Conservation (phyloP, 208 protist species). For the Trypanosoma cruzi region DNA sequence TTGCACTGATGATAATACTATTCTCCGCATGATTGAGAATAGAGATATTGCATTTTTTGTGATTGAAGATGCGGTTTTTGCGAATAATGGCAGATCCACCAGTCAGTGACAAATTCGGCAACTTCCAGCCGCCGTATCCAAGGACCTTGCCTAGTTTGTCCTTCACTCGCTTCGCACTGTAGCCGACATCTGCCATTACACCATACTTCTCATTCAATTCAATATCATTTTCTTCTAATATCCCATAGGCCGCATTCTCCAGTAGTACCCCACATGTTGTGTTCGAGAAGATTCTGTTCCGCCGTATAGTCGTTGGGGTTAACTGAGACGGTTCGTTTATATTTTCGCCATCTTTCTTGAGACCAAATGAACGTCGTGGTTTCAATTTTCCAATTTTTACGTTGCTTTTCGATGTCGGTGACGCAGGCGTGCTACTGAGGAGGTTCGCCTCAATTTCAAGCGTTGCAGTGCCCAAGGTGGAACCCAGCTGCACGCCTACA, state of each 20-base stretch:
- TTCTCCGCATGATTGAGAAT: constrained; percentile 36
- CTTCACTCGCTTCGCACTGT: constrained; percentile 38
- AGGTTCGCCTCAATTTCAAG: constrained; percentile 59
- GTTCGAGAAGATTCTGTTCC: constrained; percentile 71
- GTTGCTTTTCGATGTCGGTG: not conserved
- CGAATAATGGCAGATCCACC: constrained; percentile 24
- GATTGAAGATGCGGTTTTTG: constrained; percentile 56
- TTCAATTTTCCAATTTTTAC: not conserved
- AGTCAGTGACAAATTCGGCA: not conserved
- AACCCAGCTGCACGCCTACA: constrained; percentile 79
- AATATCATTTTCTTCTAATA: constrained; percentile 75
- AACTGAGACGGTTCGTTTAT: not conserved
- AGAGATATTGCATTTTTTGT: constrained; percentile 64
- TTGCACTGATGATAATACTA: constrained; percentile 40
- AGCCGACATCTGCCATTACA: constrained; percentile 56
- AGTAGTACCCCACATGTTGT: constrained; percentile 69
- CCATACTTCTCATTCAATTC: constrained; percentile 71
- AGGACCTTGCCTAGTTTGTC: constrained; percentile 25
- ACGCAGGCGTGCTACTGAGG: constrained; percentile 8
- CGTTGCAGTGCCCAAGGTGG: constrained; percentile 38
- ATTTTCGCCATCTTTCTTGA: not conserved
- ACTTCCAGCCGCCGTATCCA: not conserved
- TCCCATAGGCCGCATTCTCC: constrained; percentile 40
- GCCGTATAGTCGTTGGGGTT: constrained; percentile 20
- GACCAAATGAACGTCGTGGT: not conserved